Percentiles rank a stretch among this genome's conserved stretches.
Conservation (phyloP, 106 monocot species). For the Triglochin maritima region DNA sequence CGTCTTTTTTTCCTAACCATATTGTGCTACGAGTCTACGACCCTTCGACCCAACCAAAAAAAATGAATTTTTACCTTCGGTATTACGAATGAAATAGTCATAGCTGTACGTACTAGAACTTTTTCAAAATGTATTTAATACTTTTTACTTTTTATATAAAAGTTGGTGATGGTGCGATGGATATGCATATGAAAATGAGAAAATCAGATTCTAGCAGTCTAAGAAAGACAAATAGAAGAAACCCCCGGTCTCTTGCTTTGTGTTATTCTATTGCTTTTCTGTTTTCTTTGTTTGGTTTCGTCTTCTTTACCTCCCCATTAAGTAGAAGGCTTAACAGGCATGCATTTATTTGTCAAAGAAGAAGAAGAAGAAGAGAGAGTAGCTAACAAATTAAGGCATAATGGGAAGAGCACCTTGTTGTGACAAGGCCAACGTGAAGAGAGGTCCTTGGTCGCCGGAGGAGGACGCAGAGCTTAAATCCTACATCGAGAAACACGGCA, state of each 20-base stretch:
- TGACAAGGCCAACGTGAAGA: conserved; percentile 93
- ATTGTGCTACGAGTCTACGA: no score
- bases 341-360: not conserved
- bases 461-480: conserved; percentile 82
- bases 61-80: not conserved
- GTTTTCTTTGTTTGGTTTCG: not conserved
- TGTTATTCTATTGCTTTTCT: not conserved
- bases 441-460: conserved; percentile 89
- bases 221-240: conserved; percentile 19
- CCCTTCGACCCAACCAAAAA: not conserved
- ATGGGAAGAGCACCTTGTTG: conserved; percentile 97
- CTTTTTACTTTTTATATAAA: no score
- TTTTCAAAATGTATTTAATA: not conserved
- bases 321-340: no score
- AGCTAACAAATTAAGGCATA: not conserved
- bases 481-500: conserved; percentile 83
- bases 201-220: conserved; percentile 16
- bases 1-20: no score
- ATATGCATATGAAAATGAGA: conserved; percentile 12
- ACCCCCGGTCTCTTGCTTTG: conserved; percentile 4
- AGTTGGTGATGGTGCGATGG: not conserved
- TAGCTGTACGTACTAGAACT: not conserved
- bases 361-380: not conserved
- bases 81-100: not conserved
- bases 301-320: not conserved